Base-by-base conservation (phyloP, 345 rosid genomes). In the Punica granatum region DNA sequence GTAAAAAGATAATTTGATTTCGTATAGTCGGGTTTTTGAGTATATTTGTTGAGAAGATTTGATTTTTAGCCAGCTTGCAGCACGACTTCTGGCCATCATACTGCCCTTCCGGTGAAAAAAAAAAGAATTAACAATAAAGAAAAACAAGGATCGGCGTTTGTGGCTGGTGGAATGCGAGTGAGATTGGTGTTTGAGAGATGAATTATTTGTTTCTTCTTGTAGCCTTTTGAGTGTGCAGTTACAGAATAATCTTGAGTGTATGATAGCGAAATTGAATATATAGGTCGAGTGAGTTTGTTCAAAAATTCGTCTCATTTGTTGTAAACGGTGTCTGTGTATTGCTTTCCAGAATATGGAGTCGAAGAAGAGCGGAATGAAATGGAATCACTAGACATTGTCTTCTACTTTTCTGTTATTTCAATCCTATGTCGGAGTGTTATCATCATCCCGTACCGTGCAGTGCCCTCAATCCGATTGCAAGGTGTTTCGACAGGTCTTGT, bases 1-100 rank as follows among this genome's bases (percentile, higher is more conserved):
- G 95, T 90, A 84, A 82, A 56, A 28, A n/a, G 60, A 25, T 56
- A 10, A 26, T 26, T 56, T 56, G 34, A 56, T 25, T 56, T 30
- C 60, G 18, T 28, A n/a, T 49, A 49, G 56, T 28, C 60, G 32
- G 70, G 73, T 67, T 72, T 32, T 23, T 49, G 42, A 1, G 18
- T 23, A 71, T 62, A 35, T 26, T 13, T 53, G 28, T 37, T 11
- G 59, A 28, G 56, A 65, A 63, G 31, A 72, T 58, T 84, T 74
- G 66, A 25, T 42, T 42, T 73, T 76, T 68, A 68, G 75, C 31
- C 21, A 18, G 53, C 53, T 46, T 2, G 1, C 53, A 2, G 21
- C 53, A 46, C 16, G 53, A 21, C 53, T 46, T 16, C 53, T 18
- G 58, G 58, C 58, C 58, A 51, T 51, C n/a, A 51, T 3, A 19